Conservation (phyloP, 2,329 filamentous ascomycete species). For the Clonostachys solani region DNA sequence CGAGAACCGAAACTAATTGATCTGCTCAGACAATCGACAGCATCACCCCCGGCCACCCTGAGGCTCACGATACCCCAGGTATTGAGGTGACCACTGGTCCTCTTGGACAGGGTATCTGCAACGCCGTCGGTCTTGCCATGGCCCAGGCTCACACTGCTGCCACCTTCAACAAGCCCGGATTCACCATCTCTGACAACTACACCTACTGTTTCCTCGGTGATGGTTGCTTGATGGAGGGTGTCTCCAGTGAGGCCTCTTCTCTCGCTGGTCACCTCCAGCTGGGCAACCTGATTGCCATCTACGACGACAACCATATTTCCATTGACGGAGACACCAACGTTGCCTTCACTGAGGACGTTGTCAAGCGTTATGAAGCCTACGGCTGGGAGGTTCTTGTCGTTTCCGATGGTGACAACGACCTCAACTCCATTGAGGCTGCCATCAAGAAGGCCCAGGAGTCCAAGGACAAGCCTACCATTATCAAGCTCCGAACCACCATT, state of each 20-base stretch:
- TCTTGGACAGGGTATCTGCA: constrained; percentile 94
- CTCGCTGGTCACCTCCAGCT: constrained; percentile 95
- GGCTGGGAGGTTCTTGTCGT: constrained; percentile 91
- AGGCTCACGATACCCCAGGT: constrained; percentile 93
- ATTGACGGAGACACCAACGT: constrained; percentile 93
- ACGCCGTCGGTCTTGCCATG: constrained; percentile 96
- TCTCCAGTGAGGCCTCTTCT: constrained; percentile 88
- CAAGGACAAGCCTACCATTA: constrained; percentile 94
- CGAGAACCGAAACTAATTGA: neutral
- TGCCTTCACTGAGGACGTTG: constrained; percentile 95
- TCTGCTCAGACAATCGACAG: constrained; percentile 43
- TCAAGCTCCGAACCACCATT: constrained; percentile 96
- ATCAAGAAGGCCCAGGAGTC: constrained; percentile 81
- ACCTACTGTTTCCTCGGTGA: constrained; percentile 97
- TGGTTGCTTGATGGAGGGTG: constrained; percentile 97
- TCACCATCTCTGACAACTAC: constrained; percentile 90
- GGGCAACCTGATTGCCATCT: constrained; percentile 94
- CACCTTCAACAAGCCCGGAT: constrained; percentile 95
- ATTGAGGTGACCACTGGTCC: constrained; percentile 98
- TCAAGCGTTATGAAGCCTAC: constrained; percentile 92
- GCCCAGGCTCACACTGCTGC: constrained; percentile 89
- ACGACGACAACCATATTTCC: constrained; percentile 98
- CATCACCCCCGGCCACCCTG: constrained; percentile 94
- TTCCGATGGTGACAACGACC: constrained; percentile 82
- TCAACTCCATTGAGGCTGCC: constrained; percentile 82